A percentile compares a stretch with the other conserved stretches of the same genome.
Evolutionary conservation across 768 basidiomycete species (phyloP).

Genomic region (Austroboletus eburneus): DNA sequence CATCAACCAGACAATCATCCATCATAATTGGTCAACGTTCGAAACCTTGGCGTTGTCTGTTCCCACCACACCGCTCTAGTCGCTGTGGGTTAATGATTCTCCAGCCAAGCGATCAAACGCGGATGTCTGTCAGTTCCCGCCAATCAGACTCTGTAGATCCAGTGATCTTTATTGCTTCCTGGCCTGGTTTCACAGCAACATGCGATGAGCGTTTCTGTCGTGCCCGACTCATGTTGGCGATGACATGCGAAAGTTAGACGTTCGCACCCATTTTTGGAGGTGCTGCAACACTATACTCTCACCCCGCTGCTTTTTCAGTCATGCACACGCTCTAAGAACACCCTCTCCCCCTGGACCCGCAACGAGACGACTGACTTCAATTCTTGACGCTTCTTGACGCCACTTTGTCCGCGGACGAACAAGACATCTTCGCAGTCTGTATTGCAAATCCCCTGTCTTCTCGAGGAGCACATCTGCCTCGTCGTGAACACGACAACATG

Average conservation of each 20-base stretch:
- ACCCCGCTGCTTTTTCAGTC: not conserved
- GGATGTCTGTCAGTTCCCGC: too few relatives aligned
- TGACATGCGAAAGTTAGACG: not conserved
- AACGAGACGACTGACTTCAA: not conserved
- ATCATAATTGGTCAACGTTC: too few relatives aligned
- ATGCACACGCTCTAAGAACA: too few relatives aligned
- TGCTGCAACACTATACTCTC: not conserved
- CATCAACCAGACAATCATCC: too few relatives aligned
- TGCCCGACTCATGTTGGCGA: not conserved
- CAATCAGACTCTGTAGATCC: not conserved
- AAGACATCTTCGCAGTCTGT: not conserved
- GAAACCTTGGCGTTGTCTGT: too few relatives aligned
- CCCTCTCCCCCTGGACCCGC: too few relatives aligned
- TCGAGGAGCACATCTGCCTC: not conserved
- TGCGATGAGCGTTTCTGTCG: not conserved
- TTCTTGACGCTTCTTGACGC: too few relatives aligned
- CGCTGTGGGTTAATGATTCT: not conserved
- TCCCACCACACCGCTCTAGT: too few relatives aligned
- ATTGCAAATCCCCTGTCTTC: not conserved
- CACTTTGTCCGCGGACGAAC: constrained; percentile 17
- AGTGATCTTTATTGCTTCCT: not conserved
- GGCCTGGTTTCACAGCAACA: not conserved
- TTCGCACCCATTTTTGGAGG: not conserved
- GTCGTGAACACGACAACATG: not conserved
- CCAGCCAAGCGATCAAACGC: not conserved